Evolutionary conservation across 2,329 filamentous ascomycete species (phyloP).

Genomic region (Pestalotiopsis sp.): DNA sequence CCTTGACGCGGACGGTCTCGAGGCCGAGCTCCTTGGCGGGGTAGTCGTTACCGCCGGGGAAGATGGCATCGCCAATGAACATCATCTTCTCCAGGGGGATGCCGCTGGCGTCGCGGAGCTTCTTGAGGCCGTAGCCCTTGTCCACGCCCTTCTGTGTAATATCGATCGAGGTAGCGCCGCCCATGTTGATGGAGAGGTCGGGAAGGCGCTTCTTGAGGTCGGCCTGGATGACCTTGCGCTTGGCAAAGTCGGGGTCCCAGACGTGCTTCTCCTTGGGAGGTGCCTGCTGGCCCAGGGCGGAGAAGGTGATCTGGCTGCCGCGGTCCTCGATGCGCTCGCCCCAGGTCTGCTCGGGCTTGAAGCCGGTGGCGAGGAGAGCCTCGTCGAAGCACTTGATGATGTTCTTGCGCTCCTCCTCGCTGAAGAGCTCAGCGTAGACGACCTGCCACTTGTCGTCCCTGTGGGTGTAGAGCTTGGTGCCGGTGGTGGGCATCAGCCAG

Average conservation of each 20-base stretch:
- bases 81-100: constrained; percentile 39
- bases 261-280: constrained; percentile 36
- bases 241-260: constrained; percentile 42
- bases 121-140: constrained; percentile 36
- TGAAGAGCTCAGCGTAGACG: constrained; percentile 42
- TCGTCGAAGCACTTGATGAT: constrained; percentile 37
- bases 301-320: constrained; percentile 44
- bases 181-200: constrained; percentile 41
- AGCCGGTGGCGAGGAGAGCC: constrained; percentile 37
- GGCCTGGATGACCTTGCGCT: constrained; percentile 39
- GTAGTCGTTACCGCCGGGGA: constrained; percentile 42
- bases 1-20: constrained; percentile 21
- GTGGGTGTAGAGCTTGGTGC: constrained; percentile 41
- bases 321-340: constrained; percentile 42
- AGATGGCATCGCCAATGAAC: constrained; percentile 44
- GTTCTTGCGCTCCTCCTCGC: constrained; percentile 26
- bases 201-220: constrained; percentile 38
- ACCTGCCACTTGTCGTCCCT: constrained; percentile 17
- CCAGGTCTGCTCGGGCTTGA: constrained; percentile 40
- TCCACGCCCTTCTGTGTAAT: constrained; percentile 41
- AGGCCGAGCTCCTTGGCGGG: constrained; percentile 35
- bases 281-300: constrained; percentile 41
- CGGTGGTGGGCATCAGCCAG: constrained; percentile 45
- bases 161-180: constrained; percentile 42
- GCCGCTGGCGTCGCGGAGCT: constrained; percentile 28